A percentile compares a stretch with the other conserved stretches of the same genome.
These are phyloP conservation scores for Ailanthus altissimus DNA, from an alignment of 345 rosid species.

Conservation along the genomic window DNA sequence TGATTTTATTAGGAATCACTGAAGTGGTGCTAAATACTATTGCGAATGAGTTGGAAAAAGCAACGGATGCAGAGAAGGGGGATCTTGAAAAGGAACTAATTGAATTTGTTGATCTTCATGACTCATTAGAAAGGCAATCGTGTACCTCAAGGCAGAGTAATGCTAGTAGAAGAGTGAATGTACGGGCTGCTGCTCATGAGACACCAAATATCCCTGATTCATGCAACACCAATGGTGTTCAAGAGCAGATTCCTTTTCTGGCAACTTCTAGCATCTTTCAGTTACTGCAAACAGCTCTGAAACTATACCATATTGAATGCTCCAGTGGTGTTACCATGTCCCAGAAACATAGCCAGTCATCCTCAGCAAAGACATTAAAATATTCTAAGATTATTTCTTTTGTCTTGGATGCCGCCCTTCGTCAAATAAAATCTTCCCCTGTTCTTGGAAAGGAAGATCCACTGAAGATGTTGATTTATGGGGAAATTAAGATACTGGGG, in stretches of 20 bases:
- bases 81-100: conserved; percentile 64
- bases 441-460: conserved; percentile 53
- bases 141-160: conserved; percentile 45
- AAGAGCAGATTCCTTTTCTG: conserved; percentile 53
- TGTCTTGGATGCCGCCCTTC: conserved; percentile 54
- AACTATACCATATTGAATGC: conserved; percentile 34
- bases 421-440: conserved; percentile 53
- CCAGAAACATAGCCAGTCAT: conserved; percentile 54
- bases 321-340: conserved; percentile 37
- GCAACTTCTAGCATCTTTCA: conserved; percentile 72
- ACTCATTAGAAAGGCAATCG: conserved; percentile 43
- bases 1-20: conserved; percentile 54
- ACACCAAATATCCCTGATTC: conserved; percentile 33
- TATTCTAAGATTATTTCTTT: conserved; percentile 43
- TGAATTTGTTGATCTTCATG: conserved; percentile 51
- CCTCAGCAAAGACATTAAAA: conserved; percentile 41
- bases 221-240: conserved; percentile 35
- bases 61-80: conserved; percentile 41
- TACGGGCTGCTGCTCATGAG: conserved; percentile 34
- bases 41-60: conserved; percentile 61
- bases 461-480: conserved; percentile 53
- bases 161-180: conserved; percentile 47
- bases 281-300: conserved; percentile 44
- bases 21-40: conserved; percentile 64
- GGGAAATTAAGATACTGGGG: conserved; percentile 61